Evolutionary conservation across 192 early-diverging fungal genomes (phyloP), one percentile per base, ranked within the genome.

Genomic region (Piromyces finnis): DNA sequence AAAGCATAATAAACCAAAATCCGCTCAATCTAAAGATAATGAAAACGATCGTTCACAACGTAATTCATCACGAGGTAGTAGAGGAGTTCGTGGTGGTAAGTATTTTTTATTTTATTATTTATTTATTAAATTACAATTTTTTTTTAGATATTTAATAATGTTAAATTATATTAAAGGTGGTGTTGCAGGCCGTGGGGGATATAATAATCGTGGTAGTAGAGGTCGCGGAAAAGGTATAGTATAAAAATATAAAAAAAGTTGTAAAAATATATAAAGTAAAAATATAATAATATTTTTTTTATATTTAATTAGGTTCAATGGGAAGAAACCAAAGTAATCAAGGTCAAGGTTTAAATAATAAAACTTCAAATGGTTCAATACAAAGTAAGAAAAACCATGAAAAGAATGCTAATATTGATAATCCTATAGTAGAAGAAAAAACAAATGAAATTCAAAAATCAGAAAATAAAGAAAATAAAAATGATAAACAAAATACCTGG

Each of bases 31-130:
- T 89, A 83, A 86, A 82, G 84, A 87, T 78, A 77, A 87, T 81
- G 83, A 87, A 83, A 77, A 88, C 85, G 68, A 85, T 77, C 86
- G 88, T 79, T 85, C 83, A 78, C 89, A 90, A 32, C 90, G 90
- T 59, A 89, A 88, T 78, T 85, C 85, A 30, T 84, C 87, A 30
- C 88, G 86, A 29, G 85, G 88, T 82, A 87, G 87, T 79, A 86
- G 86, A 28, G 87, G 92, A 35, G 86, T 88, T 77, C 89, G 93
- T 83, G 91, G 91, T 81, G 92, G 90, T 90, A 85, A 80, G 85
- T 81, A 29, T 80, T 79, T 32, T 32, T 9, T 32, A 32, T 32
- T 32, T 32, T 32, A n/a, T n/a, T n/a, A n/a, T n/a, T n/a, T n/a
- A n/a, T n/a, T n/a, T n/a, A n/a, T n/a, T n/a, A n/a, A n/a, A n/a